Percentiles rank a stretch among this genome's conserved stretches.
phyloP scores from a whole-genome alignment of 2,329 filamentous ascomycete species.

The Nemania sp. region DNA sequence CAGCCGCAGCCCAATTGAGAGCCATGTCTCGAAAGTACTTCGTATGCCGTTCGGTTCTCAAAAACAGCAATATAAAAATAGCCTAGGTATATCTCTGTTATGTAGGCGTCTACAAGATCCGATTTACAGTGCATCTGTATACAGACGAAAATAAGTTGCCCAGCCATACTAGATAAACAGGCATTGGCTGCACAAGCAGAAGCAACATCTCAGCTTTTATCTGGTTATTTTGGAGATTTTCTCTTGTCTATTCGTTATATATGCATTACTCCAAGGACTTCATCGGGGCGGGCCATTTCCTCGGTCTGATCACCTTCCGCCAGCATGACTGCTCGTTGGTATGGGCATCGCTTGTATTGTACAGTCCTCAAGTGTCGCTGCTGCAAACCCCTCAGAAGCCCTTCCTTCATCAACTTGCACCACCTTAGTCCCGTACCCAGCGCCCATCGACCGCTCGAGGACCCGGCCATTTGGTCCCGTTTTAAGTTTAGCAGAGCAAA shows the following conservation, averaged over 20 bases:
- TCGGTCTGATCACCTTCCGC: constrained; percentile 23
- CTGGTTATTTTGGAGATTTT: constrained; percentile 1
- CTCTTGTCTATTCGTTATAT: constrained; percentile 38
- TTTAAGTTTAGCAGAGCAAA: constrained; percentile 32
- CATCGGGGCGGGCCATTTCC: constrained; percentile 25
- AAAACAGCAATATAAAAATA: no score
- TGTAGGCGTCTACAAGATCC: no score
- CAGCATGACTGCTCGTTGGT: constrained; percentile 31
- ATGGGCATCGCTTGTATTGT: constrained; percentile 36
- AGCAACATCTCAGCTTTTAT: neutral
- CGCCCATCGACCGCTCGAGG: constrained; percentile 30
- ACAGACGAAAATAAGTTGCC: no score
- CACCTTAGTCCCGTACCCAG: constrained; percentile 26
- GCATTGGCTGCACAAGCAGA: no score
- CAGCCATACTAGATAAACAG: no score
- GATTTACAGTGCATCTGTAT: no score
- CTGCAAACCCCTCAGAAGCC: constrained; percentile 30
- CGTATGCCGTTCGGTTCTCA: no score
- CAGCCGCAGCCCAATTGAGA: no score
- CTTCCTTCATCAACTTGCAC: constrained; percentile 29
- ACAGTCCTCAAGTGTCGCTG: constrained; percentile 32
- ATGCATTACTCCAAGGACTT: constrained; percentile 35
- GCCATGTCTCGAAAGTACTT: no score
- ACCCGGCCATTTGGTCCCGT: constrained; percentile 24
- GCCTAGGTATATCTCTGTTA: no score